Evolutionary conservation across 345 rosid genomes (phyloP), one percentile per base, ranked within the genome.

Genomic region (Rhizophora apiculata): DNA sequence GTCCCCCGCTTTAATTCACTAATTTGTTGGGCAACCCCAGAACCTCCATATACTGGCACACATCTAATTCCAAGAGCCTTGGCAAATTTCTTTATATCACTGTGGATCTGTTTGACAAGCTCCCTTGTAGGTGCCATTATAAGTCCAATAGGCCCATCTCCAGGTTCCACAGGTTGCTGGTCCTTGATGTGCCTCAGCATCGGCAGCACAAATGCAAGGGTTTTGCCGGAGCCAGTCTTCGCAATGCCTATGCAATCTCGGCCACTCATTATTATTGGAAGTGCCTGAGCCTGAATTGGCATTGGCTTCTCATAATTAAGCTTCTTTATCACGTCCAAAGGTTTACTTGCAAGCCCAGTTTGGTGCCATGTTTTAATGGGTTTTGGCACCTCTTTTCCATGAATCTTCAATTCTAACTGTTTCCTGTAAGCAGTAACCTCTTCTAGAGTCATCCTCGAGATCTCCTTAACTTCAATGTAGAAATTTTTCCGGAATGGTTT

Each of bases 61-160:
- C 98, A 91, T 76, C 95, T 76, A 65, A 91, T 67, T 68, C 93
- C 95, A 83, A 87, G 60, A 34, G 73, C 77, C 87, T 86, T 89
- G 64, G 93, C 64, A 77, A 94, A 94, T 82, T 91, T 92, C 85
- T 63, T 89, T 65, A 89, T 85, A 75, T 95, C 99, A 63, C 92
- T 88, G 85, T 92, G 97, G 71, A 95, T 92, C 85, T 95, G 97
- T 81, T 90, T 96, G 68, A 88, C 96, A 81, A 88, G 99, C 88
- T 95, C 97, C 77, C 99, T 95, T 0, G 99, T 92, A 62, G 99
- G 99, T 70, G 99, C 99, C 99, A 95, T 95, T 71, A 95, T 85
- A 68, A 95, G 93, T 68, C 93, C 97, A 68, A 92, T 79, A 4
- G 97, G 99, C 57, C 99, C 99, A 66, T 95, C 99, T 60, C 96